These are phyloP conservation scores for Cornus controversa DNA, from an alignment of 148 eudicot species.

Conservation along the genomic window DNA sequence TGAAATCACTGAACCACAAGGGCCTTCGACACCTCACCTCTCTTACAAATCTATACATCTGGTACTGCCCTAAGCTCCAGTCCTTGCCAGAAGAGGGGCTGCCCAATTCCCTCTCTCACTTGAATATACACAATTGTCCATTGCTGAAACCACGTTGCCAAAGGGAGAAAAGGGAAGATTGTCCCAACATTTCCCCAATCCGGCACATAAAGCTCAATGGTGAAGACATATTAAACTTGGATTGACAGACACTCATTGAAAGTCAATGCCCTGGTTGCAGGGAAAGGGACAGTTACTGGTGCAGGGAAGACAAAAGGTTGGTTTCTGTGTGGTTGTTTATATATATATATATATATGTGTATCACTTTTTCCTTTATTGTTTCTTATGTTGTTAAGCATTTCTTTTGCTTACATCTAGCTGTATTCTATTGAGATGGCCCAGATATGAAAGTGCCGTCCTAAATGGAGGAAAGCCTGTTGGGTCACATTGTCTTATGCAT, in stretches of 20 bases:
- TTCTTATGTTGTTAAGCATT: not conserved
- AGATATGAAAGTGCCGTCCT: conserved; percentile 80
- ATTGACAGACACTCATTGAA: conserved; percentile 60
- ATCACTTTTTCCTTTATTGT: not conserved
- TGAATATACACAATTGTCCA: no score
- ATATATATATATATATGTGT: no score
- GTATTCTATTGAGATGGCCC: conserved; percentile 76
- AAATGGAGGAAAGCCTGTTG: conserved; percentile 76
- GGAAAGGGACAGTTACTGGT: conserved; percentile 79
- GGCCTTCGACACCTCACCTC: no score
- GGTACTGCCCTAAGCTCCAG: no score
- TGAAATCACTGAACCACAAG: no score
- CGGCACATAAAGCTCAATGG: no score
- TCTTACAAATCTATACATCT: no score
- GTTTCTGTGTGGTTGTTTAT: not conserved
- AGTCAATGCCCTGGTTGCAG: conserved; percentile 66
- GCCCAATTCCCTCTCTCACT: no score
- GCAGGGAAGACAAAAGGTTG: conserved; percentile 74
- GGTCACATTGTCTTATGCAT: conserved; percentile 16
- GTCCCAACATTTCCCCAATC: no score
- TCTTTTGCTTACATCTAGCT: conserved; percentile 30
- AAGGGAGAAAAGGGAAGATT: no score
- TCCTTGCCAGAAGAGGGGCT: no score
- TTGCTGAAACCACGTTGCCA: no score
- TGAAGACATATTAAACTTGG: conserved; percentile 47